A percentile compares a stretch with the other conserved stretches of the same genome.
phyloP scores from a whole-genome alignment of 2,329 filamentous ascomycete genomes.

The Sclerotiophoma versabilis region DNA sequence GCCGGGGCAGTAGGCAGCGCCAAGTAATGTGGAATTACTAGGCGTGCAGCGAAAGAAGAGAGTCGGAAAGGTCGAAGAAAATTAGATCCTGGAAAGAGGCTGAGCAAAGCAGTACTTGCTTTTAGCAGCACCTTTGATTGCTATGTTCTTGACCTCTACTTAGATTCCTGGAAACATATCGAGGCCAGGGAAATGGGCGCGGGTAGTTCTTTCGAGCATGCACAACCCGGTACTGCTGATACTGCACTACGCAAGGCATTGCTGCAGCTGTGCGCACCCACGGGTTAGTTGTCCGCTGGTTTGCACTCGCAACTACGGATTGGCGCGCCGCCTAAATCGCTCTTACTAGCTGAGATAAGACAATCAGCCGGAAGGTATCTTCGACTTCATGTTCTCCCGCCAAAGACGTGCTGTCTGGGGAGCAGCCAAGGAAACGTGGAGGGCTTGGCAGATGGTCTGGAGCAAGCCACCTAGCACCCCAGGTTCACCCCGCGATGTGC shows the following conservation, averaged over 20 bases:
- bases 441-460: slow-evolving; percentile 44
- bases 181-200: not conserved
- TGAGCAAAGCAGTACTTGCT: slow-evolving; percentile 12
- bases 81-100: slow-evolving; percentile 26
- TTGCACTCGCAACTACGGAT: slow-evolving; percentile 8
- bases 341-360: slow-evolving; percentile 11
- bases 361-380: slow-evolving; percentile 2
- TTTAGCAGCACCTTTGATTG: not conserved
- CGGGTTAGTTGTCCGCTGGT: not conserved
- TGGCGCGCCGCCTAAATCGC: slow-evolving; percentile 4
- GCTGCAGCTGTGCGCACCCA: not conserved
- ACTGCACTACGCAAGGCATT: not conserved
- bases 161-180: not conserved
- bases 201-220: not conserved
- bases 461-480: slow-evolving; percentile 42
- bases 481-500: slow-evolving; percentile 24
- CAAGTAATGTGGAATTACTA: slow-evolving; percentile 39
- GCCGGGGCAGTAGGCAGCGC: slow-evolving; percentile 32
- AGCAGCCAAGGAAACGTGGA: slow-evolving; percentile 44
- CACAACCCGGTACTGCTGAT: not conserved
- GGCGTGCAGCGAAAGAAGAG: slow-evolving; percentile 34
- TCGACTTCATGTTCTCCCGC: slow-evolving; percentile 3
- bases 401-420: slow-evolving; percentile 7
- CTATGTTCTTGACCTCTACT: not conserved
- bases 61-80: slow-evolving; percentile 30